Evolutionary conservation across 2,329 filamentous ascomycete species (phyloP), one percentile per base, ranked within the genome.

Genomic region (Pestalotiopsis fici): DNA sequence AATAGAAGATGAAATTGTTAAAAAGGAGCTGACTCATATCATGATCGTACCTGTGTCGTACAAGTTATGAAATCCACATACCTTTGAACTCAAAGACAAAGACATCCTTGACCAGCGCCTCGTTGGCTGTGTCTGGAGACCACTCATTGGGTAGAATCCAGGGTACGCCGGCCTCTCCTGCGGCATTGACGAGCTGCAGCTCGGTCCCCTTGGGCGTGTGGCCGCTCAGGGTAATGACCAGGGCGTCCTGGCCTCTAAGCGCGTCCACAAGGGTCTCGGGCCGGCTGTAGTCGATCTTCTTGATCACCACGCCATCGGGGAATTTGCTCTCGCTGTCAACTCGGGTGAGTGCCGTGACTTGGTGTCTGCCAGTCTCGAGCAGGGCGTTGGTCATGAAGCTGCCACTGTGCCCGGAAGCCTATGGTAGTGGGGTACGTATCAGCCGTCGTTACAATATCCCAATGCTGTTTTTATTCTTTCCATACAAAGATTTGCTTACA

Each of bases 81-180:
- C 9, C 73, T 61, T 61, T 61, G 23, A 1, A 60, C 35, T 0
- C 74, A 75, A 4, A 79, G 68, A 54, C 76, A 13, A 78, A 39
- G 47, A 72, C 75, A 59, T 82, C 80, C 0, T 71, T 65, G 21
- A 71, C 75, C 9, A 87, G 69, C 0, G 64, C 73, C 2, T 81
- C 79, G 28, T 83, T 73, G 2, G 73, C 71, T 21, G 81, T 65
- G 67, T 85, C 83, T 3, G 71, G 70, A 3, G 80, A 80, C 71
- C 79, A 88, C 23, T 77, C 77, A 70, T 62, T 90, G 1, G 87
- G 88, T 72, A 90, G 79, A 60, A 90, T 72, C 72, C 84, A 89
- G 0, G 82, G 79, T 2, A 90, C 81, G 2, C 83, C 83, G 0
- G 88, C 87, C 47, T 83, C 82, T 3, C 83, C 84, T 0, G 88